Conservation (phyloP, 1,139 yeast genomes). For the Nadsonia commutata region DNA sequence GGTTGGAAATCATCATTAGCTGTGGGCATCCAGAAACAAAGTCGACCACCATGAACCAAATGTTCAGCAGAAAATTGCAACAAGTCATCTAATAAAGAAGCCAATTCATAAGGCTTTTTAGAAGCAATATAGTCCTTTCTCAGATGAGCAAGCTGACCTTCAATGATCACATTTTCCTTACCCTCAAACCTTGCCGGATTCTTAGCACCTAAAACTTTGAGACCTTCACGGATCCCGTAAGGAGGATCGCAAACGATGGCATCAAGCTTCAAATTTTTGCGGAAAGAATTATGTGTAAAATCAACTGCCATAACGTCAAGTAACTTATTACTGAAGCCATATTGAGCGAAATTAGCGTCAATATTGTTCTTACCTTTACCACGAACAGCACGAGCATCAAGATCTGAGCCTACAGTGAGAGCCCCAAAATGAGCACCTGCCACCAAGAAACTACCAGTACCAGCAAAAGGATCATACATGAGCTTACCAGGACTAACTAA, state of each 20-base stretch:
- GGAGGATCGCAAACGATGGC: conserved; percentile 94
- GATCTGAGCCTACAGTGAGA: conserved; percentile 72
- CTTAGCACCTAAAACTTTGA: conserved; percentile 80
- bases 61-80: conserved; percentile 57
- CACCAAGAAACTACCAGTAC: conserved; percentile 88
- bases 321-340: conserved; percentile 41
- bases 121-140: conserved; percentile 83
- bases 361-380: conserved; percentile 51
- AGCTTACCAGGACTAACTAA: conserved; percentile 52
- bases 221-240: conserved; percentile 91
- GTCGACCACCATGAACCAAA: conserved; percentile 58
- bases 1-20: conserved; percentile 73
- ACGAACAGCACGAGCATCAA: conserved; percentile 68
- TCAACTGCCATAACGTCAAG: conserved; percentile 84
- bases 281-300: conserved; percentile 77
- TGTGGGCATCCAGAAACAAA: conserved; percentile 97
- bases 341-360: conserved; percentile 58
- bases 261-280: conserved; percentile 50
- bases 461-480: conserved; percentile 89
- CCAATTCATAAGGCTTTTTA: conserved; percentile 76
- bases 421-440: conserved; percentile 86
- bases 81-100: conserved; percentile 61
- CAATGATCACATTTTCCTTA: conserved; percentile 52
- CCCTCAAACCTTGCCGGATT: conserved; percentile 48
- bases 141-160: conserved; percentile 66